Percentiles rank a stretch among this genome's conserved stretches.
Conservation (phyloP, 2,329 filamentous ascomycete genomes). For the Podosphaera fusca region DNA sequence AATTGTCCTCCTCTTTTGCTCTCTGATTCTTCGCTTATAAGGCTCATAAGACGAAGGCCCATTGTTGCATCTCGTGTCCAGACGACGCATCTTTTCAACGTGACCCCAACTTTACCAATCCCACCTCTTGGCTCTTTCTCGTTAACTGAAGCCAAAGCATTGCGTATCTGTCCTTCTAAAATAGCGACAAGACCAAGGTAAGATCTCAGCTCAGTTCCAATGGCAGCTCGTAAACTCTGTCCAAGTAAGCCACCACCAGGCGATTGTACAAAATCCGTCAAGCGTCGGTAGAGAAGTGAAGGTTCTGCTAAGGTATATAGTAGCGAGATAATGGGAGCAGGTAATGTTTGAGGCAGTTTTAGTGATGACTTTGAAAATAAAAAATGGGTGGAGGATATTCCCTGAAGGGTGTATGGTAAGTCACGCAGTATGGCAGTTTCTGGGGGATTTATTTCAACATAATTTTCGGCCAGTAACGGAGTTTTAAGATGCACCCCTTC, state of each 20-base stretch:
- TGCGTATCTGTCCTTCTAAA: constrained; percentile 73
- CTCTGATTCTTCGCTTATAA: constrained; percentile 80
- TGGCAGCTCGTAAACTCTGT: constrained; percentile 75
- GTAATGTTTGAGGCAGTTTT: constrained; percentile 55
- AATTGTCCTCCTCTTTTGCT: constrained; percentile 72
- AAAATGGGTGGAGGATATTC: constrained; percentile 67
- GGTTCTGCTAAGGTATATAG: constrained; percentile 81
- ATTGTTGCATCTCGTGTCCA: constrained; percentile 97
- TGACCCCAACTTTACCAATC: constrained; percentile 72
- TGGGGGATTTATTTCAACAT: constrained; percentile 32
- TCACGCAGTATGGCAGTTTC: constrained; percentile 52
- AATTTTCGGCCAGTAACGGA: constrained; percentile 31
- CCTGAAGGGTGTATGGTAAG: constrained; percentile 79
- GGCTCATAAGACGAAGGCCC: constrained; percentile 75
- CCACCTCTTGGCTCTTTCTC: constrained; percentile 42
- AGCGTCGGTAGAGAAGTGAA: constrained; percentile 65
- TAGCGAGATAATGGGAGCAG: constrained; percentile 64
- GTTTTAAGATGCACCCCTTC: constrained; percentile 22
- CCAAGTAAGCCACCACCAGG: constrained; percentile 65
- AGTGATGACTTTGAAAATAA: constrained; percentile 51
- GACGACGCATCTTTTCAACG: constrained; percentile 80
- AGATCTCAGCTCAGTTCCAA: constrained; percentile 62
- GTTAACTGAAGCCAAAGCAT: constrained; percentile 54
- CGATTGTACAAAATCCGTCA: constrained; percentile 63
- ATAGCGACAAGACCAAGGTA: constrained; percentile 83